Conservation (phyloP, 164 flowering plant species). For the Chloranthus sessilifolius region DNA sequence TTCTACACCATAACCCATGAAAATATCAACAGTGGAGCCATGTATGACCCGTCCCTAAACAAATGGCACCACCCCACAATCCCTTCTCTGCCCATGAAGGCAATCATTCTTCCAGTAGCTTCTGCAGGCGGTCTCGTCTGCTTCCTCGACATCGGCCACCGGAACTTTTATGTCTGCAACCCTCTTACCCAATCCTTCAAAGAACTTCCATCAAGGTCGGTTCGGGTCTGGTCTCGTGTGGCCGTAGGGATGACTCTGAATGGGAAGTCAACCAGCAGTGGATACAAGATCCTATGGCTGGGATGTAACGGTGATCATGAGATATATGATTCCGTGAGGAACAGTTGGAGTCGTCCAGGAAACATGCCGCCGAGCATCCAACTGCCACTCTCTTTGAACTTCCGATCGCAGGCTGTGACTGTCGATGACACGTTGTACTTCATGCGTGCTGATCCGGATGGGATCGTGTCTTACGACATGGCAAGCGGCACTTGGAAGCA, state of each 20-base stretch:
- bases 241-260: constrained; percentile 86
- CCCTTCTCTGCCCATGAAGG: constrained; percentile 48
- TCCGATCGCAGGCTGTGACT: constrained; percentile 67
- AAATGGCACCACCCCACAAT: constrained; percentile 83
- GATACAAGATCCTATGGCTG: constrained; percentile 86
- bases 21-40: constrained; percentile 55
- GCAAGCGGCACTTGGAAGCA: constrained; percentile 71
- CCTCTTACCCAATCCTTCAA: constrained; percentile 72
- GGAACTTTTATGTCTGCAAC: constrained; percentile 77
- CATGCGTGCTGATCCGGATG: constrained; percentile 86
- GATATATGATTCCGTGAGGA: constrained; percentile 64
- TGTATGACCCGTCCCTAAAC: constrained; percentile 72
- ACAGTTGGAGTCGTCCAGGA: constrained; percentile 76
- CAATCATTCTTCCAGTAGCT: constrained; percentile 75
- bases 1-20: constrained; percentile 85
- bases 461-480: constrained; percentile 74
- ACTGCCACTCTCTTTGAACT: constrained; percentile 70
- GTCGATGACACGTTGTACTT: constrained; percentile 52
- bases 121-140: constrained; percentile 94
- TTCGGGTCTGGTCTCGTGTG: constrained; percentile 76
- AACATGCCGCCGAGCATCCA: constrained; percentile 55
- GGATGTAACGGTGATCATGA: constrained; percentile 80
- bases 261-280: constrained; percentile 34
- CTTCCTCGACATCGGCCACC: constrained; percentile 71
- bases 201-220: constrained; percentile 74